Base-by-base conservation (phyloP, 768 basidiomycete genomes). In the Auriscalpium vulgare region DNA sequence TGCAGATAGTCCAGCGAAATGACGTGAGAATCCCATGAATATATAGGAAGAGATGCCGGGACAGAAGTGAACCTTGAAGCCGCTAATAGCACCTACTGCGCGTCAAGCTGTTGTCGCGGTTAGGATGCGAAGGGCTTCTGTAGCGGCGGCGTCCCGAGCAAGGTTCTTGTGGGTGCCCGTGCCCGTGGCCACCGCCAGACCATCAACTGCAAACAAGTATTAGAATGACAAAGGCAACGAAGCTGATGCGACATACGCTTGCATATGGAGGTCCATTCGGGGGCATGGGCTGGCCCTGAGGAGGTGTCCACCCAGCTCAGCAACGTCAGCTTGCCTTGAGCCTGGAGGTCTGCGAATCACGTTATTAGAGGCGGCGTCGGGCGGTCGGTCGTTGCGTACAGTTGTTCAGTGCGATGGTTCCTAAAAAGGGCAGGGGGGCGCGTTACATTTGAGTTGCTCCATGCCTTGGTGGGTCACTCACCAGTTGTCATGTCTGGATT, bases 181-280 rank as follows among this genome's bases (percentile, higher is more conserved):
- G 10, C 61, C 61, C 8, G 52, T 53, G 11, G 55, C 38, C 13
- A 60, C 29, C 2, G 17, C 61, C 21, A 21, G n/a, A 38, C 54
- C 51, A 13, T 62, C 59, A n/a, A 62, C 61, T 62, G 37, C n/a
- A 53, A 11, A 49, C 37, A 29, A 35, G 10, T 38, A 51, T 17
- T 47, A n/a, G 7, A 43, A 52, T 29, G 19, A 53, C 40, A 36
- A 19, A 16, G 46, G 16, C 11, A 34, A 35, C 16, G 23, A 35
- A 50, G 46, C 21, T 17, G 36, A 53, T 16, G 51, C 21, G 55
- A 51, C 61, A 21, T 38, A 84, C 85, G 72, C 69, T 80, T 84
- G 67, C 82, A 85, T 19, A 74, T 66, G n/a, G 73, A 66, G 10
- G 73, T 80, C 84, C 84, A 87, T 19, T 63, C 54, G 35, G 71